Base-by-base conservation (phyloP, 1,284 basidiomycete species). In the Cystobasidium slooffiae region DNA sequence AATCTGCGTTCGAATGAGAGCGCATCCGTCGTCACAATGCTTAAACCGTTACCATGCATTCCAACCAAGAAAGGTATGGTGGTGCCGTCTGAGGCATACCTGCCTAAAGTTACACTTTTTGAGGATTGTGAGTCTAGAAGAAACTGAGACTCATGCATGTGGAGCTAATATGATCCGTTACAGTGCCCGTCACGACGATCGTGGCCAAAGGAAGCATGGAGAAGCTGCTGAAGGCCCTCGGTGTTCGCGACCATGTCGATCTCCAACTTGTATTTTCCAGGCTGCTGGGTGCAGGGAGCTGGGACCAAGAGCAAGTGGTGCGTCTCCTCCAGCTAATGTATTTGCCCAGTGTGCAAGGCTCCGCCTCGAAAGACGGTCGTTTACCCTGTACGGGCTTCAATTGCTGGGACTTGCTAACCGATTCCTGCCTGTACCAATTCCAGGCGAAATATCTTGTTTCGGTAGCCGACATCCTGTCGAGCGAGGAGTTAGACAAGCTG, bases 211-310 rank as follows among this genome's bases (percentile, higher is more conserved):
- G 91, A 1, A 84, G 86, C 16, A 81, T 94, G 76, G 93, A 96
- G 79, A 90, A 88, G 78, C 82, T 97, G 31, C 83, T 99, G 5
- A 85, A 88, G 37, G 87, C 86, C 0, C 84, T 98, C 0, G 94
- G 93, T 9, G 93, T 98, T 10, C 87, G 94, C 24, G 91, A 90
- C 79, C 95, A 97, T 78, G 94, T 98, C 12, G 92, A 96, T 73
- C 85, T 96, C 1, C 92, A 95, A 80, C 84, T 94, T 4, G 81
- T 84, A 70, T 84, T 84, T 70, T 81, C 82, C 39, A 80, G 84
- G 14, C 78, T 84, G 9, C 76, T 84, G 14, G 82, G 81, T 1
- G 81, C 79, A 9, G 84, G 84, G 43, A 81, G 81, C 44, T 84
- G 84, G 84, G 81, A 81, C 1, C 82, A 84, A 72, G 80, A 82